Percentiles rank a stretch among this genome's conserved stretches.
phyloP scores from a whole-genome alignment of 148 eudicot species.

The Nepenthes mirabilis region DNA sequence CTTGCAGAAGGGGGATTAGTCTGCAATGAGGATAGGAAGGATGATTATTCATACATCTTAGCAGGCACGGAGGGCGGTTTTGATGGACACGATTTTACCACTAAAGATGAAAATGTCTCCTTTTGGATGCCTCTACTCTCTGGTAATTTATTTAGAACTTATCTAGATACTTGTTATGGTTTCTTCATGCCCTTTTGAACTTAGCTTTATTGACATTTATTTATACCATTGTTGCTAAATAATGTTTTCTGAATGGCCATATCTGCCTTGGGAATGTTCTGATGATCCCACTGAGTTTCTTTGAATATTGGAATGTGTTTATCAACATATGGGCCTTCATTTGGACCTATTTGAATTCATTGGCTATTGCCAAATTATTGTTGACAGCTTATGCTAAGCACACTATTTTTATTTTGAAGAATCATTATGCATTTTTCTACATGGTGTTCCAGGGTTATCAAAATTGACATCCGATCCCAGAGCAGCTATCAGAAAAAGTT shows the following conservation, averaged over 20 bases:
- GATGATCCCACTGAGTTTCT: too few species aligned
- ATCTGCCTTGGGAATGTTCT: too few species aligned
- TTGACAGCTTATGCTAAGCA: not conserved
- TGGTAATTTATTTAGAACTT: conserved; percentile 32
- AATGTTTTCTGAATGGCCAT: too few species aligned
- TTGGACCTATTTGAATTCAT: too few species aligned
- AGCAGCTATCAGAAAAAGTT: conserved; percentile 77
- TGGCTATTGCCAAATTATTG: not conserved
- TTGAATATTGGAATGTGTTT: too few species aligned
- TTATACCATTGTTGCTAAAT: too few species aligned
- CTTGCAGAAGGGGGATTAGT: conserved; percentile 92
- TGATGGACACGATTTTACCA: conserved; percentile 32
- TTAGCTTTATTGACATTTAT: too few species aligned
- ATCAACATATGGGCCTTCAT: too few species aligned
- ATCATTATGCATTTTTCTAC: not conserved
- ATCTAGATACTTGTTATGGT: not conserved
- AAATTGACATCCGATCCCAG: conserved; percentile 84
- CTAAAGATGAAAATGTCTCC: conserved; percentile 55
- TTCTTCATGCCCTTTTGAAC: too few species aligned
- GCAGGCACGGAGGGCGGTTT: conserved; percentile 21
- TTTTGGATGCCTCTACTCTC: conserved; percentile 93
- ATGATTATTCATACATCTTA: conserved; percentile 29
- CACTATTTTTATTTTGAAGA: not conserved
- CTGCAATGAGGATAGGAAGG: conserved; percentile 42
- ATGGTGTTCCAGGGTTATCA: conserved; percentile 53